Base-by-base conservation (phyloP, 2,329 filamentous ascomycete genomes). In the Graphium sp. region DNA sequence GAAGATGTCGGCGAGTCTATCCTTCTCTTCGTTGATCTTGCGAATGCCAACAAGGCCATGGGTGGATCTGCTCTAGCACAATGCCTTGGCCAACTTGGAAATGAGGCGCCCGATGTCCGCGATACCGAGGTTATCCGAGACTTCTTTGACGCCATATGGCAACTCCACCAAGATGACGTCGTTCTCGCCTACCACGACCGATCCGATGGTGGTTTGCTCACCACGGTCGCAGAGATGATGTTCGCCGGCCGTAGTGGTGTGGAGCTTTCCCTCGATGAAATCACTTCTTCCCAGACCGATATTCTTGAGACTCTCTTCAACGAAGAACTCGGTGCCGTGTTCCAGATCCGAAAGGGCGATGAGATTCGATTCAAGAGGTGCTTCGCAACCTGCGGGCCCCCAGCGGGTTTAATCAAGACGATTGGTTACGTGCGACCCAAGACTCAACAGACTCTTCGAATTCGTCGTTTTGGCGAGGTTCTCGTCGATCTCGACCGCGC, bases 121-220 rank as follows among this genome's bases (percentile, higher is more conserved):
- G 78, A 92, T 42, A 62, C 77, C 8, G 73, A 85, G 32, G 59
- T 84, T 17, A 69, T 94, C 45, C 76, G 75, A 35, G 85, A 94
- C 52, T 95, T 79, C 57, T 94, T 89, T 45, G 84, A 94, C 49
- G 89, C 87, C 2, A 62, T 92, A 15, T 58, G 56, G 26, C 69
- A 74, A 41, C 53, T 75, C 27, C 70, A 75, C 43, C 56, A 64
- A 52, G 60, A 53, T 37, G 55, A 56, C 24, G 53, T 66, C 22
- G 85, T 95, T 8, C 68, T 95, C 14, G 87, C 87, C 4, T 95
- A 95, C 49, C 89, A 95, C 49, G 89, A 95, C 52, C 69, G 80
- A 26, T 94, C 84, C 0, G 87, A 95, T 48, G 89, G 87, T 49
- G 89, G 89, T 43, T 60, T 95, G 7, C 70, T 95, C 46, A 89